Percentiles rank a stretch among this genome's conserved stretches.
These are phyloP conservation scores for Vigna angularis DNA, from an alignment of 306 rosid genomes.

Conservation along the genomic window DNA sequence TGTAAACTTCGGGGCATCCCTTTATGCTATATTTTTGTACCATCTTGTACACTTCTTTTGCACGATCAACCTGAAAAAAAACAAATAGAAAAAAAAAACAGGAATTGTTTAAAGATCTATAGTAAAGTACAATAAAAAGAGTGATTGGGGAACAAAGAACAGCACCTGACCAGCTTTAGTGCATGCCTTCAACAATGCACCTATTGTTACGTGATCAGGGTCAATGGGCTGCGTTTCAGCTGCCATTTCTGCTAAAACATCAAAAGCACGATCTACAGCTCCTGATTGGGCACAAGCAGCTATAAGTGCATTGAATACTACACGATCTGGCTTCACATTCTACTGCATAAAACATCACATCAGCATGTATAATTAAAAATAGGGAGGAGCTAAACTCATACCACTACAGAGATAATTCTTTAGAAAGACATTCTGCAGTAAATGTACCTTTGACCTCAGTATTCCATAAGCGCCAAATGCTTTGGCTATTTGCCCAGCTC, in stretches of 20 bases:
- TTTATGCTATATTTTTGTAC: slow-evolving; percentile 69
- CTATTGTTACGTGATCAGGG: slow-evolving; percentile 91
- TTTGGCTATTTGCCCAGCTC: slow-evolving; percentile 96
- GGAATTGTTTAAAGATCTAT: slow-evolving; percentile 31
- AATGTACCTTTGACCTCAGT: slow-evolving; percentile 94
- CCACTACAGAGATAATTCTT: slow-evolving; percentile 11
- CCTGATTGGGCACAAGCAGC: slow-evolving; percentile 97
- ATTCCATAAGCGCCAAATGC: slow-evolving; percentile 99
- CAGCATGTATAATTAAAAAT: slow-evolving; percentile 55
- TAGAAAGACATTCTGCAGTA: slow-evolving; percentile 36
- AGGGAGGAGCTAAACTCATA: slow-evolving; percentile 26
- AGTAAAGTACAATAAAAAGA: slow-evolving; percentile 26
- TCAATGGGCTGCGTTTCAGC: slow-evolving; percentile 82
- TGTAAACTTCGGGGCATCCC: slow-evolving; percentile 96
- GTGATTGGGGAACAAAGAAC: background rate
- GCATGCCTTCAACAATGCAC: slow-evolving; percentile 93
- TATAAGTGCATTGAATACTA: slow-evolving; percentile 98
- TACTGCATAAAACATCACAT: slow-evolving; percentile 90
- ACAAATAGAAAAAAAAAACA: background rate
- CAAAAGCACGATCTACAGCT: slow-evolving; percentile 98
- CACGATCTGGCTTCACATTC: slow-evolving; percentile 99
- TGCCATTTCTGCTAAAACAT: slow-evolving; percentile 90
- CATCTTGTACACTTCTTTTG: slow-evolving; percentile 81
- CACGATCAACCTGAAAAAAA: slow-evolving; percentile 79
- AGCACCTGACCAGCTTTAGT: slow-evolving; percentile 89